Evolutionary conservation across 2,329 filamentous ascomycete genomes (phyloP).

Genomic region (Neofusicoccum parvum): DNA sequence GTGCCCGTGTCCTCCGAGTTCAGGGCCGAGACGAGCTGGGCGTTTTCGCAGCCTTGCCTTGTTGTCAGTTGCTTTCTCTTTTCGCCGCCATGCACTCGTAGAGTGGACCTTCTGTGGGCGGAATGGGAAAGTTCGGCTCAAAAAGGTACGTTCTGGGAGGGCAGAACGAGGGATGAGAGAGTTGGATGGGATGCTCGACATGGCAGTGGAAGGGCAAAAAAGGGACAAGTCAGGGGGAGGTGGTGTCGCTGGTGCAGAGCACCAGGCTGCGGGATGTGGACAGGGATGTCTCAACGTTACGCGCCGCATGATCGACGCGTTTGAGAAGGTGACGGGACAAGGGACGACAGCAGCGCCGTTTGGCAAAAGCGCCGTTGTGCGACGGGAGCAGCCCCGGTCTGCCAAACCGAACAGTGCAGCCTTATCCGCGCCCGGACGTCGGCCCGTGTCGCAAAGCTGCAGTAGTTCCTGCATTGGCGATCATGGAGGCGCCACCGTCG

Average conservation of each 20-base stretch:
- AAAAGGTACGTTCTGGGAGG: background rate
- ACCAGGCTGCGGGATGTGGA: background rate
- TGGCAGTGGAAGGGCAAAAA: background rate
- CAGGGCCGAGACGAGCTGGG: constrained; percentile 53
- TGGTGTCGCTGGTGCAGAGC: background rate
- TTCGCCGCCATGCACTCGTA: too few species aligned
- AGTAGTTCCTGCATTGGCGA: background rate
- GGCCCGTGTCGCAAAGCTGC: background rate
- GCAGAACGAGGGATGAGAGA: background rate
- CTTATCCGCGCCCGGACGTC: background rate
- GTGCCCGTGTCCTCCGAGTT: constrained; percentile 55
- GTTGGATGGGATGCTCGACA: background rate
- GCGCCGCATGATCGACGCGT: background rate
- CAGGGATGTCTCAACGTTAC: background rate
- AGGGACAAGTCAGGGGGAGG: background rate
- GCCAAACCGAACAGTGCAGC: background rate
- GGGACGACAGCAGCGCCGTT: background rate
- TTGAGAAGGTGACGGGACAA: background rate
- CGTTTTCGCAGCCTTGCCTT: constrained; percentile 48
- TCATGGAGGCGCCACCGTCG: background rate
- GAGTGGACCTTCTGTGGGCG: too few species aligned
- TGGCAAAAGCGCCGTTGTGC: background rate
- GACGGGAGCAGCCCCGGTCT: background rate
- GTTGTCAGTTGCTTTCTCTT: background rate
- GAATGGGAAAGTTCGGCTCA: too few species aligned